These are phyloP conservation scores for Naganishia albida DNA, from an alignment of 1,284 basidiomycete species.

Conservation along the genomic window DNA sequence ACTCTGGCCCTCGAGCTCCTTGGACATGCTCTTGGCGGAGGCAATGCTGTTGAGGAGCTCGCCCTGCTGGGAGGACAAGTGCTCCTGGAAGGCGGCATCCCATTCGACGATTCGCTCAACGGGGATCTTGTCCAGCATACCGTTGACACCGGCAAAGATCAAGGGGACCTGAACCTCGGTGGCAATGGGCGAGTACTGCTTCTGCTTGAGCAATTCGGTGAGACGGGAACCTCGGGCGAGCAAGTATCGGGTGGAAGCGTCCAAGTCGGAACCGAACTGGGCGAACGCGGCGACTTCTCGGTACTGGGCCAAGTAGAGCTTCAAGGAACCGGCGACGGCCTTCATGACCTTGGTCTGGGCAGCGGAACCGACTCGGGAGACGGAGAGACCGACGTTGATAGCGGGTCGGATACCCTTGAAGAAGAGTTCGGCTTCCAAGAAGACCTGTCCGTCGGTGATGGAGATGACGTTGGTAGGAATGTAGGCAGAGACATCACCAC, in stretches of 20 bases:
- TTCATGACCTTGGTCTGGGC: conserved; percentile 99
- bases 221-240: conserved; percentile 96
- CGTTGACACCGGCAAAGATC: conserved; percentile 99
- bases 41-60: conserved; percentile 59
- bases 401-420: conserved; percentile 99
- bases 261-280: conserved; percentile 99
- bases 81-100: conserved; percentile 85
- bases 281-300: conserved; percentile 91
- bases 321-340: conserved; percentile 99
- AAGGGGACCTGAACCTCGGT: conserved; percentile 93
- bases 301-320: conserved; percentile 99
- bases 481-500: conserved; percentile 99
- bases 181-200: conserved; percentile 83
- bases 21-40: conserved; percentile 34
- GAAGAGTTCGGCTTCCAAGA: conserved; percentile 99
- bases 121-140: conserved; percentile 90
- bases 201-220: conserved; percentile 98
- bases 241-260: conserved; percentile 96
- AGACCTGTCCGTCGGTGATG: conserved; percentile 98
- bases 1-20: conserved; percentile 35
- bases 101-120: conserved; percentile 93
- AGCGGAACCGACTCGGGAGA: conserved; percentile 99
- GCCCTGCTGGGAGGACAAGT: conserved; percentile 66
- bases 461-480: conserved; percentile 85
- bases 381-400: conserved; percentile 99